Base-by-base conservation (phyloP, 805 yeast species). In the Komagataella populi region DNA sequence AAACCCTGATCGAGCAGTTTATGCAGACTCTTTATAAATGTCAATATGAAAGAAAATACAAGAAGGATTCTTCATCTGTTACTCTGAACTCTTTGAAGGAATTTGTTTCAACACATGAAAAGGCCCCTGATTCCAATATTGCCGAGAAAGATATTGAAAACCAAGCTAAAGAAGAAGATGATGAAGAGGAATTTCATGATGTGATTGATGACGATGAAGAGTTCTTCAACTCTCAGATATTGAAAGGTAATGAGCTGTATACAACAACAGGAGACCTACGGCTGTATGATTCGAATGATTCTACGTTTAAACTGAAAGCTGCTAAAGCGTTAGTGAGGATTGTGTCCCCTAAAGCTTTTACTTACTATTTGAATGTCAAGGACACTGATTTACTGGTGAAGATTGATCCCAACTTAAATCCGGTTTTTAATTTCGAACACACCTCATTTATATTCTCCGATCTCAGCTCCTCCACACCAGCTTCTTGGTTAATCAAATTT, bases 11-110 rank as follows among this genome's bases (percentile, higher is more conserved):
- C 45, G 79, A 83, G 36, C 71, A 72, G 46, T 91, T 91, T 63
- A 76, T 83, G 68, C 62, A 69, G 23, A 70, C 80, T 1, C 70
- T 87, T 12, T 74, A 78, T 59, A 76, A 76, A 52, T 87, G 96
- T 59, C 78, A 82, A 57, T 91, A 77, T 61, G 96, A 88, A 62
- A 75, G 81, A 56, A 86, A 84, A 60, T 86, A 83, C 63, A 78
- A 74, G 55, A 74, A 68, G 55, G 68, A 81, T 4, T 72, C 83
- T 6, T 60, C 64, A 1, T 69, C 69, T 12, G 76, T 74, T 4
- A 60, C 74, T 1, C 65, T 67, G 8, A 65, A 63, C 5, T 81
- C 81, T 45, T 68, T 87, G 49, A 65, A 72, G 44, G 84, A 84
- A 57, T 84, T 87, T 57, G 72, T 76, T 4, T 64, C 66, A 54